Conservation (phyloP, 2,329 filamentous ascomycete species). For the Aspergillus quadricinctus region DNA sequence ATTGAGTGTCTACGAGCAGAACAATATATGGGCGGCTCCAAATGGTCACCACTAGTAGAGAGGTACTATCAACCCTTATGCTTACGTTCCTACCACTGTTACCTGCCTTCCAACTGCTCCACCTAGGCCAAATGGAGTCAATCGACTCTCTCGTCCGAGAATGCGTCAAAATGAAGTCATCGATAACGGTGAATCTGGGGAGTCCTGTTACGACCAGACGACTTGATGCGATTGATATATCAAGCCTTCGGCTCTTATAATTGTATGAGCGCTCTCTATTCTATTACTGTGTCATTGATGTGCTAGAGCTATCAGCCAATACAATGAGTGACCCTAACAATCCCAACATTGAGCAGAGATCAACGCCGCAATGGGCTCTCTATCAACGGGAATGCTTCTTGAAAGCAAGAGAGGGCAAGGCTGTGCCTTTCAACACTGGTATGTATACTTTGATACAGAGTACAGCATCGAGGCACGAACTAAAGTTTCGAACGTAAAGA, state of each 20-base stretch:
- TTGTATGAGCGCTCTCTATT: neutral
- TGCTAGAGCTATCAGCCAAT: neutral
- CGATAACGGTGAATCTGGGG: neutral
- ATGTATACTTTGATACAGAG: neutral
- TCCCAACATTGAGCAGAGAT: slow-evolving; percentile 47
- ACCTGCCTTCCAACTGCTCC: neutral
- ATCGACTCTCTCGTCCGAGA: slow-evolving; percentile 9
- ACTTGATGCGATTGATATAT: neutral
- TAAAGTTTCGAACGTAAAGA: slow-evolving; percentile 24
- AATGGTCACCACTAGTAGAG: neutral
- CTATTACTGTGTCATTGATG: neutral
- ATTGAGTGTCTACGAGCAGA: neutral
- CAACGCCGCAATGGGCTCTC: slow-evolving; percentile 51
- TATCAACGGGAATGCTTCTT: slow-evolving; percentile 56
- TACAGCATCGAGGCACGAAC: neutral
- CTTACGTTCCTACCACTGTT: slow-evolving; percentile 2
- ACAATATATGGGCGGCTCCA: neutral
- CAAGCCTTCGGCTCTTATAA: neutral
- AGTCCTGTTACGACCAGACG: too few relatives aligned
- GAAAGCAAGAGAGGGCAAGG: slow-evolving; percentile 49
- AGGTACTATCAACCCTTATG: neutral
- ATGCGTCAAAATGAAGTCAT: slow-evolving; percentile 30
- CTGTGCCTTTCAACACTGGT: slow-evolving; percentile 51
- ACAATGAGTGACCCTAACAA: slow-evolving; percentile 45
- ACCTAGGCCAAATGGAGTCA: neutral